Evolutionary conservation across 768 basidiomycete genomes (phyloP).

Genomic region (Lactifluus piperatus): DNA sequence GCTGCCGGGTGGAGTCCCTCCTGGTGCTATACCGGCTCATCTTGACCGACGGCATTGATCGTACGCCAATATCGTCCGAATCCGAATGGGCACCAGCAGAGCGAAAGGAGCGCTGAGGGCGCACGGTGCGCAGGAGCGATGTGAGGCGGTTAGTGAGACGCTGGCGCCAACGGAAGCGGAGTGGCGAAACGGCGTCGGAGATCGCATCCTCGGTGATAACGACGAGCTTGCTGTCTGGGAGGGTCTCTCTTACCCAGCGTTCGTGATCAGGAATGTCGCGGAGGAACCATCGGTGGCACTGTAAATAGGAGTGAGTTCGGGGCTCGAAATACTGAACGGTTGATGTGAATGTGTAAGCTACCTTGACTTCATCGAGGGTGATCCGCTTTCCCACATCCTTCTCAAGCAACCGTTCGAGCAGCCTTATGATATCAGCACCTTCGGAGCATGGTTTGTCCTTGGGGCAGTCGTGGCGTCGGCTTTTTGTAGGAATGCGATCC

Average conservation of each 20-base stretch:
- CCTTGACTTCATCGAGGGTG: slow-evolving; percentile 78
- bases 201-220: slow-evolving; percentile 72
- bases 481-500: slow-evolving; percentile 57
- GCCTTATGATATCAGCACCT: slow-evolving; percentile 53
- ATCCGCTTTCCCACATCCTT: slow-evolving; percentile 73
- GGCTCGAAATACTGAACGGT: not conserved
- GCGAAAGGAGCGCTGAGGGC: slow-evolving; percentile 29
- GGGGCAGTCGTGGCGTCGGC: slow-evolving; percentile 35
- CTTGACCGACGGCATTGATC: slow-evolving; percentile 9
- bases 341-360: slow-evolving; percentile 22
- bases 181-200: slow-evolving; percentile 57
- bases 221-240: slow-evolving; percentile 38
- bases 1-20: not conserved
- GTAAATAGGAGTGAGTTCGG: slow-evolving; percentile 9
- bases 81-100: slow-evolving; percentile 18
- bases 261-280: slow-evolving; percentile 56
- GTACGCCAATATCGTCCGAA: slow-evolving; percentile 19
- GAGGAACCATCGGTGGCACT: slow-evolving; percentile 60
- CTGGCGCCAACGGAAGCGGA: slow-evolving; percentile 54
- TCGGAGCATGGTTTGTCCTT: slow-evolving; percentile 32
- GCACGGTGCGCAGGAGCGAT: slow-evolving; percentile 40
- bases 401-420: slow-evolving; percentile 70
- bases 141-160: slow-evolving; percentile 38
- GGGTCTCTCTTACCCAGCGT: slow-evolving; percentile 62
- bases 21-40: slow-evolving; percentile 5